Base-by-base conservation (phyloP, 345 rosid genomes). In the Acer campestre region DNA sequence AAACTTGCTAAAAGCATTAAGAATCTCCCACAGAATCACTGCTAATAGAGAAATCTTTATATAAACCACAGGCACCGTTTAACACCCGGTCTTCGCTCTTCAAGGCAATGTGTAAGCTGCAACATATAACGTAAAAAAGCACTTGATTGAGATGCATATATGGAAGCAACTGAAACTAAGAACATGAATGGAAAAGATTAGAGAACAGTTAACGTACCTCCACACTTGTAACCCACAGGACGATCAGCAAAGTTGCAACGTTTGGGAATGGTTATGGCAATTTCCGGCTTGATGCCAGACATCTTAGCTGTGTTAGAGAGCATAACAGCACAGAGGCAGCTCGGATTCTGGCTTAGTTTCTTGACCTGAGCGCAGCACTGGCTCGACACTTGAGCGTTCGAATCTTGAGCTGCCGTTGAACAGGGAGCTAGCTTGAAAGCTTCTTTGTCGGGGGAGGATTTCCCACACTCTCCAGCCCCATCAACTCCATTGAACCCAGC, bases 361-460 rank as follows among this genome's bases (percentile, higher is more conserved):
- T 82, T 89, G 74, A 96, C 88, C 75, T 88, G 91, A 62, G 9
- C 70, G 72, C 98, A 94, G 86, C 98, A 96, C 79, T 79, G 84
- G 75, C 77, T 22, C 0, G 99, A 91, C 42, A 92, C 97, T 17
- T 85, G 77, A 46, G 90, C 88, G 7, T 82, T 81, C 63, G 25
- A 48, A 77, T 86, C 85, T 75, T 88, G 88, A 62, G 94, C 89
- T 11, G 94, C 98, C 70, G 84, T 83, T 75, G 90, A 90, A 81
- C 98, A 96, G 44, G 98, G 92, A 75, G 91, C 92, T 63, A 96
- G 89, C 90, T 94, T 94, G 69, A 86, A 83, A 48, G 99, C 97
- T 83, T 92, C 97, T 62, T 63, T 88, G 67, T 96, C 97, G 0
- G 97, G 98, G 13, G 93, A 86, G 27, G 87, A 81, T 71, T 79